phyloP scores from a whole-genome alignment of 805 yeast genomes.

The Cyberlindnera maritima region DNA sequence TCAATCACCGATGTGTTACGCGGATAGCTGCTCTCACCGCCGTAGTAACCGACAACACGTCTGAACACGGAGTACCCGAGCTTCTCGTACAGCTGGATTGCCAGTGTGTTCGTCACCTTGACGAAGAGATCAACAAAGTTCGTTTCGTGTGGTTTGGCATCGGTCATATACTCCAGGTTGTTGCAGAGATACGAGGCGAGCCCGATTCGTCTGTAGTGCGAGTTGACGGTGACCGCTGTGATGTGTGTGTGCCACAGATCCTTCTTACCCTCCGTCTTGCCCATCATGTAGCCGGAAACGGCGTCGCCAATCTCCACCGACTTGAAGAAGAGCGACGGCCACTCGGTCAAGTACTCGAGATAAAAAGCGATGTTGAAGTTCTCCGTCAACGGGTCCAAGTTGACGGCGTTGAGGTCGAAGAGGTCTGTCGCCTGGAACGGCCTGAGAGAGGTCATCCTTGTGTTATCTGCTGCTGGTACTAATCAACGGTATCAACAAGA shows the following conservation, averaged over 20 bases:
- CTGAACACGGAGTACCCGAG: slow-evolving; percentile 83
- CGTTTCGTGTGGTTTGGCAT: slow-evolving; percentile 73
- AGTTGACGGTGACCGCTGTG: slow-evolving; percentile 89
- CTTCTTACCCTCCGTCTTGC: slow-evolving; percentile 87
- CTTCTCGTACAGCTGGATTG: slow-evolving; percentile 78
- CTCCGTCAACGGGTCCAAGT: slow-evolving; percentile 87
- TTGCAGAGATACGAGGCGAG: slow-evolving; percentile 78
- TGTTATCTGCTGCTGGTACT: not conserved
- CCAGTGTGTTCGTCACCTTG: slow-evolving; percentile 77
- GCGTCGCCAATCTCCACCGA: slow-evolving; percentile 45
- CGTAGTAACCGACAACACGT: slow-evolving; percentile 88
- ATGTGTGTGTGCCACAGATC: slow-evolving; percentile 96
- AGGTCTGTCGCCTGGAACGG: slow-evolving; percentile 90
- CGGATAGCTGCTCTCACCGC: slow-evolving; percentile 44
- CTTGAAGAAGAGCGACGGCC: slow-evolving; percentile 91
- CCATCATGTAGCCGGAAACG: slow-evolving; percentile 80
- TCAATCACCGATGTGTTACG: slow-evolving; percentile 33
- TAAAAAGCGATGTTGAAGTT: slow-evolving; percentile 85
- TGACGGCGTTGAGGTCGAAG: slow-evolving; percentile 67
- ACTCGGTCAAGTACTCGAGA: slow-evolving; percentile 71
- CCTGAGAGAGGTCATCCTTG: slow-evolving; percentile 76
- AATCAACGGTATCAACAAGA: too few relatives aligned
- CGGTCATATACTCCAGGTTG: slow-evolving; percentile 70
- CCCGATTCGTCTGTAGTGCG: slow-evolving; percentile 79
- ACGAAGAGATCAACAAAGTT: slow-evolving; percentile 91